Evolutionary conservation across 2,329 filamentous ascomycete genomes (phyloP).

Genomic region (Neocatenulostroma microsporum): DNA sequence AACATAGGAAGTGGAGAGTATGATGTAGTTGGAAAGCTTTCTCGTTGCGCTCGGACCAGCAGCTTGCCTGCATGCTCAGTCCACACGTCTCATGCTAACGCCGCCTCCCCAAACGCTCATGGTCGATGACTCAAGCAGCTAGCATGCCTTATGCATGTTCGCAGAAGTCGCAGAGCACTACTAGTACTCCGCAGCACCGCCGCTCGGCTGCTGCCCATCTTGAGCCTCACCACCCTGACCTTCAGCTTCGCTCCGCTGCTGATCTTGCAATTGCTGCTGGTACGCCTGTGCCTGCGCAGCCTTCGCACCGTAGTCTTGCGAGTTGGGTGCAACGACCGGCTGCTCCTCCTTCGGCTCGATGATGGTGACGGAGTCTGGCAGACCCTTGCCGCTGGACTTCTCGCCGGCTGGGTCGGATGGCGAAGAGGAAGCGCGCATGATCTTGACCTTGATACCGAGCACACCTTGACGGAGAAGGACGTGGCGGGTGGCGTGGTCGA

Average conservation of each 20-base stretch:
- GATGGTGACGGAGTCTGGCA: conserved; percentile 97
- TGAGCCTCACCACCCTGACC: conserved; percentile 17
- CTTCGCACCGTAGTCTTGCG: conserved; percentile 99
- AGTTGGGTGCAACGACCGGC: conserved; percentile 86
- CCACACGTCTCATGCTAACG: too few species aligned
- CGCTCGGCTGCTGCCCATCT: conserved; percentile 5
- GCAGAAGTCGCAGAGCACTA: neutral
- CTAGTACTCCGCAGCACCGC: conserved; percentile 9
- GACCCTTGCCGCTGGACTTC: conserved; percentile 91
- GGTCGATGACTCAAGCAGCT: neutral
- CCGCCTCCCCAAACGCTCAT: neutral
- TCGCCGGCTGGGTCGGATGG: conserved; percentile 87
- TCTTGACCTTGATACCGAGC: conserved; percentile 99
- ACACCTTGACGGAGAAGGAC: conserved; percentile 99
- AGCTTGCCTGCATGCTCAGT: too few species aligned
- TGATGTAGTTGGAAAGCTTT: too few species aligned
- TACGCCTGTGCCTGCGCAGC: conserved; percentile 55
- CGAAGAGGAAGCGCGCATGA: conserved; percentile 82
- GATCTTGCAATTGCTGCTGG: conserved; percentile 50
- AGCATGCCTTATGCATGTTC: neutral
- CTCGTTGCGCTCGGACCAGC: too few species aligned
- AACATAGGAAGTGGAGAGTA: too few species aligned
- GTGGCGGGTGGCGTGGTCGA: conserved; percentile 96
- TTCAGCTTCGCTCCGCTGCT: conserved; percentile 18
- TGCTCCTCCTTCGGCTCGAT: conserved; percentile 99